Evolutionary conservation across 768 basidiomycete genomes (phyloP).

Genomic region (Calocybe cyanea): DNA sequence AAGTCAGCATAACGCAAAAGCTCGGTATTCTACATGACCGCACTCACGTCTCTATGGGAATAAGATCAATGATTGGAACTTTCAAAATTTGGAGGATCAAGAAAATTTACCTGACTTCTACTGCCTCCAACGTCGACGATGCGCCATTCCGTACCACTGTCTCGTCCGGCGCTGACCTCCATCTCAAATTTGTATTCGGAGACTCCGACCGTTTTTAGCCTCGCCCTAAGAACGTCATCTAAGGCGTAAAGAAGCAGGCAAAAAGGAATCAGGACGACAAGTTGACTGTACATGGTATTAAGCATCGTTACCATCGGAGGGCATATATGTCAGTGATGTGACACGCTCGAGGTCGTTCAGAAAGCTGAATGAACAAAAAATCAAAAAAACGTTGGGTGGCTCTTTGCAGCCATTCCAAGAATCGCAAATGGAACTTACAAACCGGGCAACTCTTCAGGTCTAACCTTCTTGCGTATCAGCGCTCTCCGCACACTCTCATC

Average conservation of each 20-base stretch:
- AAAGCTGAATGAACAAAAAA: conserved; percentile 42
- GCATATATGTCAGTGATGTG: conserved; percentile 57
- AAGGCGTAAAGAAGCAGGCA: not conserved
- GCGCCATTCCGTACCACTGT: conserved; percentile 66
- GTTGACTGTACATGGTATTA: not conserved
- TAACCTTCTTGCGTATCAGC: conserved; percentile 52
- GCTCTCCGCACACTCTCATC: conserved; percentile 57
- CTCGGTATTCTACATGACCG: rapidly evolving
- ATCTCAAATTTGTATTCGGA: conserved; percentile 81
- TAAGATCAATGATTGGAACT: conserved; percentile 10
- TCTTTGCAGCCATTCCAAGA: not conserved
- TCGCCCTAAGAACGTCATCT: conserved; percentile 77
- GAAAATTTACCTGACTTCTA: conserved; percentile 54
- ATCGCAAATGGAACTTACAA: conserved; percentile 55
- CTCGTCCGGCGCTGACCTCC: conserved; percentile 50
- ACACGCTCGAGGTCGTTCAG: conserved; percentile 66
- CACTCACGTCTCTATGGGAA: conserved; percentile 31
- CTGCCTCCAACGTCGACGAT: conserved; percentile 79
- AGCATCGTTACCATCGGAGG: conserved; percentile 54
- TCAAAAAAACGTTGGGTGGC: conserved; percentile 8
- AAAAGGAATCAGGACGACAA: not conserved
- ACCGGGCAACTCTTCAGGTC: conserved; percentile 68
- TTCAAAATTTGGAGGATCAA: not conserved
- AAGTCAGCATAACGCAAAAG: not conserved
- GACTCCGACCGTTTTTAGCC: conserved; percentile 75